Percentiles rank a stretch among this genome's conserved stretches.
Evolutionary conservation across 495 filamentous ascomycete species (phyloP).

Genomic region (Eremomyces bilateralis): DNA sequence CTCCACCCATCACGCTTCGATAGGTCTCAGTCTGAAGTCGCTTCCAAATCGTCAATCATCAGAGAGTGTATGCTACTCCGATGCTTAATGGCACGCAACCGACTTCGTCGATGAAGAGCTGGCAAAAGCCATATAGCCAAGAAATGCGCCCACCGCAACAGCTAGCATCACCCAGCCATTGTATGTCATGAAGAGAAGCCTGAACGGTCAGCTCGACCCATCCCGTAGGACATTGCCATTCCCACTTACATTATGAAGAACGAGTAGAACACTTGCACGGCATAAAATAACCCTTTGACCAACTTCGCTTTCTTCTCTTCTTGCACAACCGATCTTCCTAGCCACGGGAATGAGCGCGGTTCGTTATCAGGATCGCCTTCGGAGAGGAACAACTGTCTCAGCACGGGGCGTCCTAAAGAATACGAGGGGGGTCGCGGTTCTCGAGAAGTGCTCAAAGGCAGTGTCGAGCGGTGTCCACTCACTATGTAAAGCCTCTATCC

Average conservation of each 20-base stretch:
- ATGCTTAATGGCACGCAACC: slow-evolving; percentile 74
- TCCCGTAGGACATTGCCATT: not conserved
- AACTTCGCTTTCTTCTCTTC: slow-evolving; percentile 37
- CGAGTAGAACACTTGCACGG: slow-evolving; percentile 88
- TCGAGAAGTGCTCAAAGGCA: not conserved
- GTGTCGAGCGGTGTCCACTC: not conserved
- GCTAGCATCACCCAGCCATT: slow-evolving; percentile 94
- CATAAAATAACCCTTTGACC: slow-evolving; percentile 67
- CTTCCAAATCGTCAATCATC: no score
- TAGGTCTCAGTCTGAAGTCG: no score
- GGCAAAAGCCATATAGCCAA: slow-evolving; percentile 65
- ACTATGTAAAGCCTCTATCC: not conserved
- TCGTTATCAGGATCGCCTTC: slow-evolving; percentile 11
- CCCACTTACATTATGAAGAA: slow-evolving; percentile 94
- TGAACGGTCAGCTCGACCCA: slow-evolving; percentile 16
- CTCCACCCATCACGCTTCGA: no score
- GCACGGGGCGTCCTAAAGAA: not conserved
- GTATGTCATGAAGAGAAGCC: slow-evolving; percentile 99
- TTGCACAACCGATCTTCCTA: slow-evolving; percentile 29
- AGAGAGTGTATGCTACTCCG: no score
- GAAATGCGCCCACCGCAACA: slow-evolving; percentile 68
- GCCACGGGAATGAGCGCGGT: slow-evolving; percentile 51
- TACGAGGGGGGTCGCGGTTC: no score
- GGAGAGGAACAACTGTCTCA: not conserved
- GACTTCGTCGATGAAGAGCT: slow-evolving; percentile 51